Evolutionary conservation across 1,284 basidiomycete genomes (phyloP), one percentile per base, ranked within the genome.

Genomic region (Flammula alnicola): DNA sequence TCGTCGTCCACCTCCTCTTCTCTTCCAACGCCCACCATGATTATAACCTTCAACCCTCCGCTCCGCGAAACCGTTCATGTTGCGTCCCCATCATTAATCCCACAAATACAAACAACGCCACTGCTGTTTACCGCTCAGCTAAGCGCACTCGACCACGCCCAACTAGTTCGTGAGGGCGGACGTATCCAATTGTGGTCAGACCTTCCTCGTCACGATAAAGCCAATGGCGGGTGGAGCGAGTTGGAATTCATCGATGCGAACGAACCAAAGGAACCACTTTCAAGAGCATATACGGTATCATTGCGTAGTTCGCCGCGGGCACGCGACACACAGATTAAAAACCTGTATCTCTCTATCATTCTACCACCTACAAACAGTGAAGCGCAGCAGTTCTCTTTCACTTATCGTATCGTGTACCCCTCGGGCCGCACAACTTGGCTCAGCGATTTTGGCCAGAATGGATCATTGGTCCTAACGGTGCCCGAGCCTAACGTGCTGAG

Each of bases 151-250:
- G 71, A 75, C 47, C 68, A 71, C 49, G 60, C 66, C 11, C 60
- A 68, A 25, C 57, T 73, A 29, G 57, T 62, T 31, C 56, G 54
- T 2, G 62, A 70, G 17, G 66, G 65, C 14, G 68, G 64, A 9
- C 67, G 62, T 37, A 57, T 80, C 4, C 76, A 80, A 59, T 61
- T 79, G 2, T 81, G 77, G 77, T 75, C 77, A 9, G 64, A 79
- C 53, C 60, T 76, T 17, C 70, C 71, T 26, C 50, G 54, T 35
- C 56, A 56, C 9, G 62, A 59, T 12, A 51, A 51, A 26, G 35
- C 50, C 19, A 44, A 60, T 17, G 66, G 66, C 33, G 57, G 65
- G 49, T 79, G 78, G 78, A 58, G 60, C n/a, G 70, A 67, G 36
- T 57, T 68, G n/a, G 66, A 71, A 44, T 77, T 78, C 32, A 25